These are phyloP conservation scores for Talaromyces atroroseus DNA, from an alignment of 2,329 filamentous ascomycete species.

Conservation along the genomic window DNA sequence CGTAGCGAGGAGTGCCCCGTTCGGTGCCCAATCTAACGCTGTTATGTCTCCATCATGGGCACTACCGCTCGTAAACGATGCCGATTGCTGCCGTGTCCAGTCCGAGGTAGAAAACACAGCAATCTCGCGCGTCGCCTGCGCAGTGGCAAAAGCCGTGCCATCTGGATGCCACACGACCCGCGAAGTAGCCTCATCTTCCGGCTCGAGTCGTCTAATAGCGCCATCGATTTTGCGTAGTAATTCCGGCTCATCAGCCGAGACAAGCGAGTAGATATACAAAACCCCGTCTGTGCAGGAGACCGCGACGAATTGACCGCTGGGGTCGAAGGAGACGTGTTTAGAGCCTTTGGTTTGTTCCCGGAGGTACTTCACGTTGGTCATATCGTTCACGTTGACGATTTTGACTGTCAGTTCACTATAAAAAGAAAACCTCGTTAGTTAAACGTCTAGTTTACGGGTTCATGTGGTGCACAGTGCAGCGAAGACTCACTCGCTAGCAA, in stretches of 20 bases:
- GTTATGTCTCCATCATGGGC: slow-evolving; percentile 82
- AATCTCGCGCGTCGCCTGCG: slow-evolving; percentile 75
- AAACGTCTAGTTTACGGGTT: neutral
- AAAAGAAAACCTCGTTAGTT: slow-evolving; percentile 18
- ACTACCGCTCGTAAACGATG: slow-evolving; percentile 58
- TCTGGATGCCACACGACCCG: slow-evolving; percentile 88
- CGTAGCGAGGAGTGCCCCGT: slow-evolving; percentile 76
- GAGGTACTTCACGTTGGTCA: slow-evolving; percentile 67
- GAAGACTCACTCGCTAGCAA: slow-evolving; percentile 83
- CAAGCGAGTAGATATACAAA: slow-evolving; percentile 83
- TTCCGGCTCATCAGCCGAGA: slow-evolving; percentile 70
- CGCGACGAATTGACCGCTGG: slow-evolving; percentile 66
- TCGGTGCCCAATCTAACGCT: slow-evolving; percentile 86
- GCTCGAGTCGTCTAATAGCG: slow-evolving; percentile 71
- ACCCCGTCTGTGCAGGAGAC: slow-evolving; percentile 85
- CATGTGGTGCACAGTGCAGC: neutral
- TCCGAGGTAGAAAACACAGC: slow-evolving; percentile 83
- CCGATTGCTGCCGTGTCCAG: slow-evolving; percentile 75
- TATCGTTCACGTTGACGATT: slow-evolving; percentile 76
- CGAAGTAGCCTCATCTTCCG: slow-evolving; percentile 69
- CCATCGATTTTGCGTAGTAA: slow-evolving; percentile 80
- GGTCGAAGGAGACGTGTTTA: slow-evolving; percentile 88
- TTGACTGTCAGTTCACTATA: slow-evolving; percentile 77
- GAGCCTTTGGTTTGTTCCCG: slow-evolving; percentile 79
- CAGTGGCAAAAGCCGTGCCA: slow-evolving; percentile 80